phyloP scores from a whole-genome alignment of 2,329 filamentous ascomycete species.

The Penicillium concentricum region DNA sequence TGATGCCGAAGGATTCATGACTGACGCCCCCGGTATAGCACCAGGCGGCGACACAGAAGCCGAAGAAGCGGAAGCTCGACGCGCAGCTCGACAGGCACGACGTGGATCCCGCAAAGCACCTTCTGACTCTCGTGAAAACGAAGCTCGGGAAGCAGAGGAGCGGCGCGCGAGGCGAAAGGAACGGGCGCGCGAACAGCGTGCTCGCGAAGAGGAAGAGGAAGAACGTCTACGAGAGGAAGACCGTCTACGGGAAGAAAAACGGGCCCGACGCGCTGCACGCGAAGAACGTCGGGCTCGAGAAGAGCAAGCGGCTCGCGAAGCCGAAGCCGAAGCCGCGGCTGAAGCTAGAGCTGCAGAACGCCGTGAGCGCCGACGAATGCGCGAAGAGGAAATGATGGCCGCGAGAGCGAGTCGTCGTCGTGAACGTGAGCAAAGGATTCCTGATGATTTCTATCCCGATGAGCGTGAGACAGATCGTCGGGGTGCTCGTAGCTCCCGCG shows the following conservation, averaged over 20 bases:
- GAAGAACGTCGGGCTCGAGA: constrained; percentile 30
- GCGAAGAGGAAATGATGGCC: constrained; percentile 33
- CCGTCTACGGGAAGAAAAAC: constrained; percentile 28
- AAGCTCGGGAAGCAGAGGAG: constrained; percentile 41
- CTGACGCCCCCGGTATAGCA: constrained; percentile 42
- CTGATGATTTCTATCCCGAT: constrained; percentile 28
- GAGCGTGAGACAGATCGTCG: constrained; percentile 29
- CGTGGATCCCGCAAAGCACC: constrained; percentile 42
- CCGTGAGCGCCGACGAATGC: constrained; percentile 40
- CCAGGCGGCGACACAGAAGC: constrained; percentile 39
- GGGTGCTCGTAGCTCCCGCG: constrained; percentile 27
- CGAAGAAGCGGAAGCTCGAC: constrained; percentile 60
- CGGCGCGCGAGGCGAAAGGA: constrained; percentile 32
- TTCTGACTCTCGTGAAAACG: constrained; percentile 35
- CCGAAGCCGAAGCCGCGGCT: constrained; percentile 32
- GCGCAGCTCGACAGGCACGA: constrained; percentile 61
- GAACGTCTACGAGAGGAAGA: constrained; percentile 22
- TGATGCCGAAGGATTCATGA: constrained; percentile 49
- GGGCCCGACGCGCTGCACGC: constrained; percentile 58
- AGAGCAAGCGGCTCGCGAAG: constrained; percentile 17
- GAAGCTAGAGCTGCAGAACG: constrained; percentile 41
- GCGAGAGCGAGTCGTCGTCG: constrained; percentile 34
- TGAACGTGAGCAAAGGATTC: constrained; percentile 31
- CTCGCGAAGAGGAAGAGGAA: constrained; percentile 47
- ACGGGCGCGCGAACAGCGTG: constrained; percentile 35